Conservation (phyloP, 257 asterid genomes). For the Mentha longifolia region DNA sequence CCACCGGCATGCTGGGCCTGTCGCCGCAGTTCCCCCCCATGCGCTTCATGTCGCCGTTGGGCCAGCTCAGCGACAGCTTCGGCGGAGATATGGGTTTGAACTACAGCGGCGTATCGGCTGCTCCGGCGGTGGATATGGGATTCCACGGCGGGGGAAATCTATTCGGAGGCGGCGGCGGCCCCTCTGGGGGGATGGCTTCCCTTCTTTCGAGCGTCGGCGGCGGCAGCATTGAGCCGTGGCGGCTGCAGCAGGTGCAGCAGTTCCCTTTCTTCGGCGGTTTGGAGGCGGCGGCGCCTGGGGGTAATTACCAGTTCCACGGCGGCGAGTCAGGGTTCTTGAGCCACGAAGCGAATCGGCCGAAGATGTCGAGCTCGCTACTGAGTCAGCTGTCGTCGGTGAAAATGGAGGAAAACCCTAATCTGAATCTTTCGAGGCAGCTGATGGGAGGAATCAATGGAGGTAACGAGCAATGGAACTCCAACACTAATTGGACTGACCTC, state of each 20-base stretch:
- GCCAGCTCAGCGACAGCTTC: constrained; percentile 54
- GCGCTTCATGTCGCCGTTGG: constrained; percentile 64
- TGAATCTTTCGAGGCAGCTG: constrained; percentile 54
- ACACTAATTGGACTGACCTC: constrained; percentile 64
- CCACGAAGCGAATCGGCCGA: constrained; percentile 50
- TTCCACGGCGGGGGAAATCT: constrained; percentile 43
- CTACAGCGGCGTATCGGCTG: constrained; percentile 51
- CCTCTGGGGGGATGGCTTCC: constrained; percentile 40
- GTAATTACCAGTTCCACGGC: constrained; percentile 52
- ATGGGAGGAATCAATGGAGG: constrained; percentile 48
- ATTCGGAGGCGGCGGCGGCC: constrained; percentile 39
- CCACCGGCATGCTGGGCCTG: constrained; percentile 41
- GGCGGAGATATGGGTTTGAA: constrained; percentile 46
- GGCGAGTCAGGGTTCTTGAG: constrained; percentile 44
- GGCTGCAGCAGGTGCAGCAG: constrained; percentile 57
- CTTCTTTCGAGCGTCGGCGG: constrained; percentile 43
- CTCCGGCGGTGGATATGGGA: constrained; percentile 46
- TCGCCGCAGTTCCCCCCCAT: constrained; percentile 56
- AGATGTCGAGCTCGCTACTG: constrained; percentile 49
- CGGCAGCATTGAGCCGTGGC: constrained; percentile 61
- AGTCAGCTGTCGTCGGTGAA: constrained; percentile 65
- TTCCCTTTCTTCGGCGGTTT: constrained; percentile 66
- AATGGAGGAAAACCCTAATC: constrained; percentile 62
- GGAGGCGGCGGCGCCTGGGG: constrained; percentile 33
- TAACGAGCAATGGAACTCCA: constrained; percentile 52